Evolutionary conservation across 441 rosid genomes (phyloP), one percentile per base, ranked within the genome.

Genomic region (Breynia disticha): DNA sequence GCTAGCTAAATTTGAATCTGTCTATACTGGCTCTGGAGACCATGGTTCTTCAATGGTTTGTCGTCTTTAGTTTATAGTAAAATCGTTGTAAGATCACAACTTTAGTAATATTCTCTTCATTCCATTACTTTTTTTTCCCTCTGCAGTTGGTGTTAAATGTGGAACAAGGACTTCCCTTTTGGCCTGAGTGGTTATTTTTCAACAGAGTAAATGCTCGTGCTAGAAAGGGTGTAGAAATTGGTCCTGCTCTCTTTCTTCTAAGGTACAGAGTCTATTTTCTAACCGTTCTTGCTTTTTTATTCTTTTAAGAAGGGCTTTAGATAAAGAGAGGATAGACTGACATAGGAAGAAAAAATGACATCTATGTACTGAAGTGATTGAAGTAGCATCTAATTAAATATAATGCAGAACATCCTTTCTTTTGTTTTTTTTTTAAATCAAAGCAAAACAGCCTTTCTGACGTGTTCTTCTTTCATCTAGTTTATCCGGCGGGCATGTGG

Each of bases 141-240:
- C 70, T 67, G 75, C 82, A 91, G 97, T 75, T 82, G 67, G 90
- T 76, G 19, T 70, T 91, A 61, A 84, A 81, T 68, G 76, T 86
- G 81, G 98, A 88, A 58, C 95, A 91, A 75, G 97, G 95, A 43
- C 83, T 88, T 69, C 97, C 97, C 52, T 72, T 86, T 62, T 66
- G 80, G 71, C 76, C 90, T 0, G 95, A 86, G 63, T 91, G 95
- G 97, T 70, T 86, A 60, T 78, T 72, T 72, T 88, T 91, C 75
- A 82, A 75, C 64, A 74, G 97, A 76, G 91, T 91, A 42, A 88
- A 80, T 78, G 86, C 74, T 19, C 97, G 87, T 65, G 84, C 83
- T 35, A 83, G 91, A 19, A 86, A 80, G 76, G 94, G 87, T 54
- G 57, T 83, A 52, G 72, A 79, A 64, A 72, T 91, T 38, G 95